These are phyloP conservation scores for Fusarium mexicanum DNA, from an alignment of 2,329 filamentous ascomycete species.

Conservation along the genomic window DNA sequence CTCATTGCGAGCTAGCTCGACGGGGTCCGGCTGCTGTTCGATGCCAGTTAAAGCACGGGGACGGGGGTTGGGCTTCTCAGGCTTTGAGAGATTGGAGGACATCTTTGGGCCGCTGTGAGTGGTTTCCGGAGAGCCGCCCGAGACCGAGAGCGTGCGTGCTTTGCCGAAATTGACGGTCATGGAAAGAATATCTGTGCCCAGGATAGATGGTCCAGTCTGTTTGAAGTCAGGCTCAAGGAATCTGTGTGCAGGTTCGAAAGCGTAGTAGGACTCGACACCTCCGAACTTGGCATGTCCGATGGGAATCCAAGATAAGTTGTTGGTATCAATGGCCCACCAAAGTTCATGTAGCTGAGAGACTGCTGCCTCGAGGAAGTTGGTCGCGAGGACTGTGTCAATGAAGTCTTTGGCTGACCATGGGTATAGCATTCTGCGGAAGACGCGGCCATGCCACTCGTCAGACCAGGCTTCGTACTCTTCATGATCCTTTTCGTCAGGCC, in stretches of 20 bases:
- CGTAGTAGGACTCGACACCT: neutral
- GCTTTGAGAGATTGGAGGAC: neutral
- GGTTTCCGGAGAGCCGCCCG: neutral
- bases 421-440: rapidly evolving
- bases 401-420: neutral
- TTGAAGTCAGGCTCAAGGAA: neutral
- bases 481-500: neutral
- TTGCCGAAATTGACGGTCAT: neutral
- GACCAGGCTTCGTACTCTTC: neutral
- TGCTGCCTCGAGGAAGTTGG: neutral
- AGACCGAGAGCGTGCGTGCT: neutral
- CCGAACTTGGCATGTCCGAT: neutral
- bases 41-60: neutral
- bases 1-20: neutral
- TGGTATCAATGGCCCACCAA: neutral
- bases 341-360: neutral
- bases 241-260: neutral
- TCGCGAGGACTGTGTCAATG: neutral
- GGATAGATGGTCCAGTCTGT: neutral
- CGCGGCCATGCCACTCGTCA: neutral
- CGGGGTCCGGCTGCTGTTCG: neutral
- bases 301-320: neutral
- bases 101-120: neutral
- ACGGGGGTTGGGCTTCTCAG: neutral
- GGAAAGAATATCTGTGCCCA: neutral